Evolutionary conservation across 371 early-diverging fungal species (phyloP).

Genomic region (Lichtheimia hyalospora): DNA sequence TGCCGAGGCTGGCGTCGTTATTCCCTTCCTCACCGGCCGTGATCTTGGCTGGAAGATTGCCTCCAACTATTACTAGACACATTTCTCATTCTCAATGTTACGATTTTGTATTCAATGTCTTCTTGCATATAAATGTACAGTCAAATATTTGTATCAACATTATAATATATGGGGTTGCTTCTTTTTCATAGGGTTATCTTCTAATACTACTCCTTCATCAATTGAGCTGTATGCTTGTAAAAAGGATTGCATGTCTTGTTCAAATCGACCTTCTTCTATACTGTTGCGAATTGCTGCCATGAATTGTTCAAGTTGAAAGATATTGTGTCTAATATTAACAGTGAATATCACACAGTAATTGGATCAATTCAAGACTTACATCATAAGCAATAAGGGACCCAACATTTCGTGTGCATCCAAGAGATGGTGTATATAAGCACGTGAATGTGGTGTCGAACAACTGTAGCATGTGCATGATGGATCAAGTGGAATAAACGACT

Average conservation of each 20-base stretch:
- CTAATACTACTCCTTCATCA: not conserved
- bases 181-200: no score
- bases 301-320: slow-evolving; percentile 63
- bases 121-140: slow-evolving; percentile 23
- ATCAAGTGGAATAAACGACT: slow-evolving; percentile 63
- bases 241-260: slow-evolving; percentile 43
- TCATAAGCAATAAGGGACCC: slow-evolving; percentile 73
- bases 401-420: slow-evolving; percentile 80
- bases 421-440: slow-evolving; percentile 79
- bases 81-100: no score
- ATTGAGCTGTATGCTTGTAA: slow-evolving; percentile 40
- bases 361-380: slow-evolving; percentile 27
- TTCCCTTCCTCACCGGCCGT: slow-evolving; percentile 86
- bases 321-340: slow-evolving; percentile 59
- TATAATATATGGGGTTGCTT: no score
- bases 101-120: not conserved
- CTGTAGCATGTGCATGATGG: slow-evolving; percentile 65
- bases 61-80: slow-evolving; percentile 34
- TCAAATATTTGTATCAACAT: no score
- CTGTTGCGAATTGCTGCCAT: slow-evolving; percentile 61
- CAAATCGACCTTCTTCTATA: slow-evolving; percentile 56
- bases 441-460: slow-evolving; percentile 66
- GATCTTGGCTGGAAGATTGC: slow-evolving; percentile 71
- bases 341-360: not conserved
- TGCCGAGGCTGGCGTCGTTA: slow-evolving; percentile 66